Evolutionary conservation across 2,329 filamentous ascomycete genomes (phyloP).

Genomic region (Apiospora phragmitis): DNA sequence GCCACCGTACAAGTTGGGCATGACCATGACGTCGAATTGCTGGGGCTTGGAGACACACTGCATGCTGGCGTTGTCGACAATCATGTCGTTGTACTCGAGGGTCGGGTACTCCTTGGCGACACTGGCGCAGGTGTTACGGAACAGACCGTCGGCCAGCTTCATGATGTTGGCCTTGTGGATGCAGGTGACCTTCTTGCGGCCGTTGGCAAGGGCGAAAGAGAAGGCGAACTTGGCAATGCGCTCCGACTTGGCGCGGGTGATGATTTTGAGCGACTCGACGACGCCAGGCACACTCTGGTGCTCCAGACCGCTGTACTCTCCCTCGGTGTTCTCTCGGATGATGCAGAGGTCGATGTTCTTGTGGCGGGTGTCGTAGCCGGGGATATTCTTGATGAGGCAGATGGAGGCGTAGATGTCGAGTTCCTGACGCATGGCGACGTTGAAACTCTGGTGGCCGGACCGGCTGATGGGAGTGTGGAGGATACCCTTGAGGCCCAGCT

Average conservation of each 20-base stretch:
- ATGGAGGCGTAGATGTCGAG: slow-evolving; percentile 99
- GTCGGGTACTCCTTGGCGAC: slow-evolving; percentile 94
- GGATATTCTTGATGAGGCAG: slow-evolving; percentile 98
- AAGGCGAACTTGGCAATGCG: slow-evolving; percentile 99
- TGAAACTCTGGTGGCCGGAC: slow-evolving; percentile 98
- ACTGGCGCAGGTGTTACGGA: slow-evolving; percentile 95
- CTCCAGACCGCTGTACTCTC: slow-evolving; percentile 98
- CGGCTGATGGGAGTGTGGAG: slow-evolving; percentile 96
- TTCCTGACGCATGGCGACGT: slow-evolving; percentile 97
- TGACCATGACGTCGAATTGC: slow-evolving; percentile 99
- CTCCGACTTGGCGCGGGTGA: slow-evolving; percentile 98
- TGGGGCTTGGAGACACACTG: slow-evolving; percentile 95
- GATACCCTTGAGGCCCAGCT: slow-evolving; percentile 98
- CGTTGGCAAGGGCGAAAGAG: slow-evolving; percentile 96
- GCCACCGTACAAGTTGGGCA: slow-evolving; percentile 98
- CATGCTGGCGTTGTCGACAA: slow-evolving; percentile 99
- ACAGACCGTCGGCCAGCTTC: slow-evolving; percentile 98
- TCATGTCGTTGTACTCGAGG: slow-evolving; percentile 97
- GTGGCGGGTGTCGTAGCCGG: slow-evolving; percentile 96
- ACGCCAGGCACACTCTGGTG: slow-evolving; percentile 96
- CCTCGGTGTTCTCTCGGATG: slow-evolving; percentile 99
- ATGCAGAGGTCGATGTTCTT: slow-evolving; percentile 97
- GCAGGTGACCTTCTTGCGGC: slow-evolving; percentile 98
- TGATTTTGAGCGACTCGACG: slow-evolving; percentile 99
- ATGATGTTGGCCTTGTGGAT: slow-evolving; percentile 99